Evolutionary conservation across 2,329 filamentous ascomycete genomes (phyloP).

Genomic region (Stagonosporopsis vannaccii): DNA sequence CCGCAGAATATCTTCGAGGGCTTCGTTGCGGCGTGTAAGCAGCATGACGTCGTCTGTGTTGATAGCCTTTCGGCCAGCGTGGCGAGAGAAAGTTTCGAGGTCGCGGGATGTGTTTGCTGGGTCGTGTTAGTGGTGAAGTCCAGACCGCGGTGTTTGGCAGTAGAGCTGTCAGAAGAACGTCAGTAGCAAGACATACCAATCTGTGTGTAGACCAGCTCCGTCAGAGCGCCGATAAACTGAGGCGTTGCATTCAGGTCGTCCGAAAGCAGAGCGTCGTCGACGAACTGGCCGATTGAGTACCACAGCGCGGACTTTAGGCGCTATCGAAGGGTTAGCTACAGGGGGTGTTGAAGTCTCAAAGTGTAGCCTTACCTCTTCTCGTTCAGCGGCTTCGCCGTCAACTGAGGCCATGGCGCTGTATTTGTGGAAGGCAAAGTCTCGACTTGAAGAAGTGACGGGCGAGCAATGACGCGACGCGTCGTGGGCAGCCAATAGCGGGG

Average conservation of each 20-base stretch:
- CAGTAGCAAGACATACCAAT: slow-evolving; percentile 67
- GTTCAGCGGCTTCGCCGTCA: slow-evolving; percentile 32
- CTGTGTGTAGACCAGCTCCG: slow-evolving; percentile 86
- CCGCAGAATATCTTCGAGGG: slow-evolving; percentile 77
- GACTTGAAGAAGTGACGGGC: neutral
- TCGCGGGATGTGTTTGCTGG: slow-evolving; percentile 58
- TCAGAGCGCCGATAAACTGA: slow-evolving; percentile 79
- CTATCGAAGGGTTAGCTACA: slow-evolving; percentile 48
- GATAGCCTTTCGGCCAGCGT: slow-evolving; percentile 82
- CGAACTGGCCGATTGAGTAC: slow-evolving; percentile 63
- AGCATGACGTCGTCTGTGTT: slow-evolving; percentile 88
- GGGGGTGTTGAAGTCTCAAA: neutral
- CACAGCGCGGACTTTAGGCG: slow-evolving; percentile 53
- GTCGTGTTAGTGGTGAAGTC: neutral
- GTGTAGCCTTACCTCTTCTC: slow-evolving; percentile 42
- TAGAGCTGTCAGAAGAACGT: neutral
- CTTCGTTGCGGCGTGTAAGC: slow-evolving; percentile 85
- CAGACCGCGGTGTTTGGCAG: too few species aligned
- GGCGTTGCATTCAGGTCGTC: slow-evolving; percentile 85
- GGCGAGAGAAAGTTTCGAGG: slow-evolving; percentile 67
- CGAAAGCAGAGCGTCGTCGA: slow-evolving; percentile 80
- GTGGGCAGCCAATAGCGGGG: slow-evolving; percentile 24
- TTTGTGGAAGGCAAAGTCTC: neutral
- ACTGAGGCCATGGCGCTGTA: slow-evolving; percentile 33
- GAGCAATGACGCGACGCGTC: slow-evolving; percentile 31